phyloP scores from a whole-genome alignment of 768 basidiomycete species.

The Crassisporium funariophilum region DNA sequence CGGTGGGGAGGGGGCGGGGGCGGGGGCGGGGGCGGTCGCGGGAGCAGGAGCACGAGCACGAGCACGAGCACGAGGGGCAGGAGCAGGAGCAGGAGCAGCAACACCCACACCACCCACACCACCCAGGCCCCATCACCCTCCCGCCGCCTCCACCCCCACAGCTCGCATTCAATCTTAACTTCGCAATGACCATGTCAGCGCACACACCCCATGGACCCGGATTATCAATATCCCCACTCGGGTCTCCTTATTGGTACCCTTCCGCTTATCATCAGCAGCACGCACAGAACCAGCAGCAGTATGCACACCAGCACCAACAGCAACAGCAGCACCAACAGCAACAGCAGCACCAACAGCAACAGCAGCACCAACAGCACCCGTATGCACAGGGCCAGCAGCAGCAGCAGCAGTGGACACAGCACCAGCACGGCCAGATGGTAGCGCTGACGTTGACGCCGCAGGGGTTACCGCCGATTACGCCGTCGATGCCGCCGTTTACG shows the following conservation, averaged over 20 bases:
- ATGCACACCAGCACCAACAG: slow-evolving; percentile 7
- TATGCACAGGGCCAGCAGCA: slow-evolving; percentile 11
- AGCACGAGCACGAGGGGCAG: neutral
- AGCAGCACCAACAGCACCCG: slow-evolving; percentile 3
- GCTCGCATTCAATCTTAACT: slow-evolving; percentile 5
- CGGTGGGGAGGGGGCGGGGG: too few relatives aligned
- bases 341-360: slow-evolving; percentile 14
- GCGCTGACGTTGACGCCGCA: slow-evolving; percentile 73
- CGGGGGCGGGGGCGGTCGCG: too few relatives aligned
- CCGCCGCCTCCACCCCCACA: slow-evolving; percentile 15
- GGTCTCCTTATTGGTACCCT: slow-evolving; percentile 28
- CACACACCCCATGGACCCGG: slow-evolving; percentile 34
- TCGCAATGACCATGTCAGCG: slow-evolving; percentile 26
- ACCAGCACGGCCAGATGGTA: slow-evolving; percentile 26
- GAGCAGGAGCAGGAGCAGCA: slow-evolving; percentile 13
- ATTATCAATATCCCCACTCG: slow-evolving; percentile 30
- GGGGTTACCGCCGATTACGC: slow-evolving; percentile 91
- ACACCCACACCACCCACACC: slow-evolving; percentile 9
- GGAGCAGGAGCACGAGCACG: neutral
- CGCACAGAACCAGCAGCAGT: too few relatives aligned
- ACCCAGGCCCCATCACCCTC: slow-evolving; percentile 17
- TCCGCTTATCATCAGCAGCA: slow-evolving; percentile 8
- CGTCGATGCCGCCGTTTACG: slow-evolving; percentile 94
- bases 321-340: slow-evolving; percentile 9
- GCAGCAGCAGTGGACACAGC: slow-evolving; percentile 20